A percentile compares a stretch with the other conserved stretches of the same genome.
phyloP scores from a whole-genome alignment of 371 early-diverging fungal species.

The Massospora cicadina region DNA sequence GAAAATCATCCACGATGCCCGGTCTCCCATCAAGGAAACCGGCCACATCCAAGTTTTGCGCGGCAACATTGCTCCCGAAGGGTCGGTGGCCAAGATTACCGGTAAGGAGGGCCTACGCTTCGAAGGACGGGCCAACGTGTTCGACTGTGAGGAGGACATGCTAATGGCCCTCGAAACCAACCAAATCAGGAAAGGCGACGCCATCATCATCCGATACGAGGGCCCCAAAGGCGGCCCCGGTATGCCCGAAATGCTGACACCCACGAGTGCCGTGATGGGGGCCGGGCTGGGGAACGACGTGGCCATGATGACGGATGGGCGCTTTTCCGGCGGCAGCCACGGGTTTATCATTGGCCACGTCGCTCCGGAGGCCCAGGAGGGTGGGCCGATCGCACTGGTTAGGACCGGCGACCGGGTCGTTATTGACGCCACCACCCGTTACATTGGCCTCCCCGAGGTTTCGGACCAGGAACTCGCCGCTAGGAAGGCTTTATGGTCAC shows the following conservation, averaged over 20 bases:
- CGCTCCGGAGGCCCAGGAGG: constrained; percentile 90
- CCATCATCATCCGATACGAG: constrained; percentile 74
- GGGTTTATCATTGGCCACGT: constrained; percentile 97
- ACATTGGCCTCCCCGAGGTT: constrained; percentile 45
- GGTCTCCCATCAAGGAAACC: constrained; percentile 72
- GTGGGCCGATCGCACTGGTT: constrained; percentile 87
- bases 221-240: constrained; percentile 88
- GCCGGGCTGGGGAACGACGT: constrained; percentile 94
- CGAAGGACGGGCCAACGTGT: constrained; percentile 71
- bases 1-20: constrained; percentile 69
- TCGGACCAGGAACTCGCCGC: constrained; percentile 54
- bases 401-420: constrained; percentile 68
- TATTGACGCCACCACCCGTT: constrained; percentile 65
- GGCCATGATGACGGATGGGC: constrained; percentile 88
- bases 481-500: constrained; percentile 45
- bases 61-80: constrained; percentile 92
- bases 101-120: constrained; percentile 91
- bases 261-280: constrained; percentile 93
- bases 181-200: constrained; percentile 71
- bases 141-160: constrained; percentile 80
- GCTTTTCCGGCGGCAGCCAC: constrained; percentile 94
- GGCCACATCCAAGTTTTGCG: constrained; percentile 86
- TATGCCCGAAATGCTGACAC: constrained; percentile 92
- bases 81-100: constrained; percentile 96
- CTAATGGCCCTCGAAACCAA: constrained; percentile 59